Percentiles rank a stretch among this genome's conserved stretches.
These are phyloP conservation scores for Populus nigra DNA, from an alignment of 345 rosid genomes.

Conservation along the genomic window DNA sequence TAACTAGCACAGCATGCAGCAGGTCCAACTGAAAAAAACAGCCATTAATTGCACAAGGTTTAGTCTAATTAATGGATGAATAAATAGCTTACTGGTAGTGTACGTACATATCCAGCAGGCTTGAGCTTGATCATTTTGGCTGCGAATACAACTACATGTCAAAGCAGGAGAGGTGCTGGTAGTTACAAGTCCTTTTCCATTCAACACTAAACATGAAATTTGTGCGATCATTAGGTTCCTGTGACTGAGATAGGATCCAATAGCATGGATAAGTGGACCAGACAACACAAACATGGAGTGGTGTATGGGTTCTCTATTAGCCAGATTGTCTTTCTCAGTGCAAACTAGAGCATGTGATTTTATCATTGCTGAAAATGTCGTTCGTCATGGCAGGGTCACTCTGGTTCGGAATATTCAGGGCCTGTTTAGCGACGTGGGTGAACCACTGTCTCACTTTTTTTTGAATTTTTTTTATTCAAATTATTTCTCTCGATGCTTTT, in stretches of 20 bases:
- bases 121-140: not conserved
- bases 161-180: not conserved
- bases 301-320: not conserved
- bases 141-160: not conserved
- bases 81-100: not conserved
- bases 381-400: too few species aligned
- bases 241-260: not conserved
- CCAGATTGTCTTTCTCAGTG: not conserved
- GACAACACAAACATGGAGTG: not conserved
- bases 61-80: not conserved
- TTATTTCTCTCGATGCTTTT: too few species aligned
- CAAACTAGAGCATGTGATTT: not conserved
- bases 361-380: not conserved
- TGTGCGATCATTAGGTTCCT: not conserved
- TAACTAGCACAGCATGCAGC: not conserved
- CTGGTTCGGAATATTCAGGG: too few species aligned
- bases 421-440: too few species aligned
- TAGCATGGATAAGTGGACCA: not conserved
- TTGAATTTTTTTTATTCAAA: too few species aligned
- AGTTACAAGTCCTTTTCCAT: not conserved
- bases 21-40: not conserved
- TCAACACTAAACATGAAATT: not conserved
- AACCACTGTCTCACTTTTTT: too few species aligned
- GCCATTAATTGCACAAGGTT: not conserved
- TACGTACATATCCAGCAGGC: not conserved